phyloP scores from a whole-genome alignment of 2,329 filamentous ascomycete species.

The Ceratocystis diversiconidia region DNA sequence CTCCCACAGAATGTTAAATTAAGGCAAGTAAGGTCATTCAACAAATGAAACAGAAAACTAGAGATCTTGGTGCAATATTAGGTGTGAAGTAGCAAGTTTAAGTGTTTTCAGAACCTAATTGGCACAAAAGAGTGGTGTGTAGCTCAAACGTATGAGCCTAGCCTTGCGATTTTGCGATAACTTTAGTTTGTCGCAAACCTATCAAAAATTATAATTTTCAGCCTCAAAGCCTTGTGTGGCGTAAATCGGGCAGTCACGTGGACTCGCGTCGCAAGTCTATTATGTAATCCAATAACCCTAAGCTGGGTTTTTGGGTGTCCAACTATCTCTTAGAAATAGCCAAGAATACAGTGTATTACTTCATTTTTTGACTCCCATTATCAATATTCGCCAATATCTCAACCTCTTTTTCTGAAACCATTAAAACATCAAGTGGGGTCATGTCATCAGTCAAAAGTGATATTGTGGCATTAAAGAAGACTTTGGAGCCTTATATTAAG shows the following conservation, averaged over 20 bases:
- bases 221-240: conserved; percentile 16
- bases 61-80: neutral
- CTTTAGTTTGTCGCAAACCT: conserved; percentile 11
- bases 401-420: no score
- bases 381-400: no score
- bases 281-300: neutral
- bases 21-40: conserved; percentile 12
- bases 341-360: no score
- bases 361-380: no score
- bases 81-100: neutral
- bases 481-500: conserved; percentile 39
- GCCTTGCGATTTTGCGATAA: conserved; percentile 14
- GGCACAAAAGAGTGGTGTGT: conserved; percentile 1
- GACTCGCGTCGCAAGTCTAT: neutral
- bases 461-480: neutral
- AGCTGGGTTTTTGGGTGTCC: no score
- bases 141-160: conserved; percentile 10
- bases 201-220: conserved; percentile 18
- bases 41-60: conserved; percentile 6
- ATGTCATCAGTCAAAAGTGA: conserved; percentile 9
- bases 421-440: neutral
- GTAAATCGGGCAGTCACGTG: conserved; percentile 14
- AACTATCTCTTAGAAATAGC: no score
- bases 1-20: conserved; percentile 12
- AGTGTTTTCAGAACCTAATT: conserved; percentile 13